These are phyloP conservation scores for Pseudomicrostroma phylloplanum DNA, from an alignment of 1,284 basidiomycete genomes.

Conservation along the genomic window DNA sequence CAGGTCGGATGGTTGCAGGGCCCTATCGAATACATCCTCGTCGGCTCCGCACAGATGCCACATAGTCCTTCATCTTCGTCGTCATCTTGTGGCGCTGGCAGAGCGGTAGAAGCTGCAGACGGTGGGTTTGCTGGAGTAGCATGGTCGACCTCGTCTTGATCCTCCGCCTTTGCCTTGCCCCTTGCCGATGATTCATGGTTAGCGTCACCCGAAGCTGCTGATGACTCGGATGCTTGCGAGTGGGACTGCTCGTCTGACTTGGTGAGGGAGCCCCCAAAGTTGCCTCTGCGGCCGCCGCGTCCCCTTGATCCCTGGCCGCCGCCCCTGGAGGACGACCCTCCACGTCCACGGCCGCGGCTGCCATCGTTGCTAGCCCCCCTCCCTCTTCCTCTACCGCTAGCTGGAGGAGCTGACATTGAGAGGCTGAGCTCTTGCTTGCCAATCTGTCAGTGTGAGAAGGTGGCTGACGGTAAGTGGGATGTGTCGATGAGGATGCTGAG, in stretches of 20 bases:
- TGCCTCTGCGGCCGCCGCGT: constrained; percentile 23
- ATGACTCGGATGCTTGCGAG: not conserved
- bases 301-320: constrained; percentile 7
- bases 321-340: constrained; percentile 8
- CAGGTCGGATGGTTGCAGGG: constrained; percentile 88
- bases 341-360: not conserved
- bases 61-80: constrained; percentile 58
- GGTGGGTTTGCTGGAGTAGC: constrained; percentile 1
- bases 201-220: not conserved
- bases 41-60: constrained; percentile 92
- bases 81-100: constrained; percentile 50
- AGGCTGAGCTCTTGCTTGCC: not conserved
- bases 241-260: not conserved
- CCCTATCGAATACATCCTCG: constrained; percentile 81
- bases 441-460: not conserved
- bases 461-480: not conserved
- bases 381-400: constrained; percentile 6
- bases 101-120: constrained; percentile 12
- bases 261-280: constrained; percentile 32
- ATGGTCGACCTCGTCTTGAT: not conserved
- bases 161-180: constrained; percentile 8
- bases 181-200: not conserved
- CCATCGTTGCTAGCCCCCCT: constrained; percentile 1
- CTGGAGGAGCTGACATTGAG: not conserved
- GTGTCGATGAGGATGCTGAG: not conserved